Conservation (phyloP, 371 early-diverging fungal genomes). For the Mortierella sp. region DNA sequence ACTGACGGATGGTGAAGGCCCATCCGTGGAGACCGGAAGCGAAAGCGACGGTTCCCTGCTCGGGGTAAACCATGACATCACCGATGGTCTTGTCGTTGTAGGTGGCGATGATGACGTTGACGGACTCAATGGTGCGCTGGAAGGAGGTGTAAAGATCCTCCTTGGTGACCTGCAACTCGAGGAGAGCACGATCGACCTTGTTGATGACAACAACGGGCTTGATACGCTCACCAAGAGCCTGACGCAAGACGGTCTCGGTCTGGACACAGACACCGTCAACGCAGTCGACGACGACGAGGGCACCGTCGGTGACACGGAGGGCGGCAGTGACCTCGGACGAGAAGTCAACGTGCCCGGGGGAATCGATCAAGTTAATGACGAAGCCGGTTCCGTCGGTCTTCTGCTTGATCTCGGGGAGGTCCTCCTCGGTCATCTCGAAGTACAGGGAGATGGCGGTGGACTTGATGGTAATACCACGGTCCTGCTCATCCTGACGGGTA, state of each 20-base stretch:
- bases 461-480: constrained; percentile 99
- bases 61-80: constrained; percentile 93
- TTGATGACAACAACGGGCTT: constrained; percentile 99
- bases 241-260: constrained; percentile 99
- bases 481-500: constrained; percentile 99
- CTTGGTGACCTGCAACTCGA: constrained; percentile 97
- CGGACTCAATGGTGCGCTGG: constrained; percentile 94
- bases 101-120: constrained; percentile 97
- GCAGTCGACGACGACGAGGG: constrained; percentile 99
- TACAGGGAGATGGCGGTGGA: constrained; percentile 99
- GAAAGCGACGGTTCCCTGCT: constrained; percentile 98
- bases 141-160: constrained; percentile 96
- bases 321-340: constrained; percentile 99
- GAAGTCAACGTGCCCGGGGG: constrained; percentile 99
- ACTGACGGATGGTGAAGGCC: constrained; percentile 99
- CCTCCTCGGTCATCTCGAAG: constrained; percentile 93
- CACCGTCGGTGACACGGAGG: constrained; percentile 99
- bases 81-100: constrained; percentile 90
- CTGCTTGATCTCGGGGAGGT: constrained; percentile 92
- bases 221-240: constrained; percentile 99
- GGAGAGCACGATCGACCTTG: constrained; percentile 99
- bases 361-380: constrained; percentile 99
- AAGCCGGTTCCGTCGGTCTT: constrained; percentile 93
- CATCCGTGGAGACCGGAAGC: constrained; percentile 99
- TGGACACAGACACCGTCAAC: constrained; percentile 99